These are phyloP conservation scores for Pseudoturritis turrita DNA, from an alignment of 345 rosid genomes.

Conservation along the genomic window DNA sequence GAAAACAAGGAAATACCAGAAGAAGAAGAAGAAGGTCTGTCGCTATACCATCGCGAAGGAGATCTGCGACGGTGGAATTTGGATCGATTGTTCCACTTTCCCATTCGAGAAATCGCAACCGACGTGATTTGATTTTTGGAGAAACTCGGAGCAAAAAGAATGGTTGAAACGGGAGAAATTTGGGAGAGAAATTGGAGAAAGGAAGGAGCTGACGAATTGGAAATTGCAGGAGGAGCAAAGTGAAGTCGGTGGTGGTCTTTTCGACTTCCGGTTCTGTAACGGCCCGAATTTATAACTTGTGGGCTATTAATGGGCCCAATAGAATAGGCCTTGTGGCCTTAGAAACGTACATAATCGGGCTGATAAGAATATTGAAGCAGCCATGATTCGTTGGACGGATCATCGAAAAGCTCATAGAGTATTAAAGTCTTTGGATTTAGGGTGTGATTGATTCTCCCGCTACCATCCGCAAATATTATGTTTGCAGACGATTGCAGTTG, in stretches of 20 bases:
- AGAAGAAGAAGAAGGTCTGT: slow-evolving; percentile 6
- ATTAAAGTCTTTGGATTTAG: too few species aligned
- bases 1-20: slow-evolving; percentile 1
- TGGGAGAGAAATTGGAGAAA: background rate
- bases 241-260: background rate
- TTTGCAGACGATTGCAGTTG: too few species aligned
- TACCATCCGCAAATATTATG: too few species aligned
- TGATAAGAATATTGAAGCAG: background rate
- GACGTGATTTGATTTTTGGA: background rate
- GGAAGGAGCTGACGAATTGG: background rate
- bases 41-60: slow-evolving; percentile 32
- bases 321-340: background rate
- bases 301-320: slow-evolving; percentile 12
- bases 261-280: background rate
- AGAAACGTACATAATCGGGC: background rate
- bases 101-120: slow-evolving; percentile 12
- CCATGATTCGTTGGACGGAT: background rate
- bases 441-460: too few species aligned
- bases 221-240: background rate
- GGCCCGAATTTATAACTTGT: background rate
- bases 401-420: too few species aligned
- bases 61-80: slow-evolving; percentile 28
- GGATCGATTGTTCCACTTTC: slow-evolving; percentile 28
- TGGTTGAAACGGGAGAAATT: background rate
- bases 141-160: background rate